These are phyloP conservation scores for Cardamine occulta DNA, from an alignment of 345 rosid species.

Conservation along the genomic window DNA sequence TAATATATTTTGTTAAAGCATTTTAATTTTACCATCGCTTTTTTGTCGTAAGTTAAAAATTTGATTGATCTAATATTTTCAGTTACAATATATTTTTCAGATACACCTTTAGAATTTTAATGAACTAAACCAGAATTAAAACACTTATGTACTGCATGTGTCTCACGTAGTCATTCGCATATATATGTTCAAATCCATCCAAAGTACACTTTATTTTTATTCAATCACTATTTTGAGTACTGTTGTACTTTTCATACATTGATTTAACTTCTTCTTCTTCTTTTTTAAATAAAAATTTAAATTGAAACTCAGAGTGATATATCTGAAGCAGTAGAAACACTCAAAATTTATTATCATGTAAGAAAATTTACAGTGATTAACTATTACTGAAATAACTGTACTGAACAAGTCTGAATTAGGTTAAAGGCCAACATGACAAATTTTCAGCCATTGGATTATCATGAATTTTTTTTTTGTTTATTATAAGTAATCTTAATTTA, in stretches of 20 bases:
- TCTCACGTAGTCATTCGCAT: background rate
- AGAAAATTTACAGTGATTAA: background rate
- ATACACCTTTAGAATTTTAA: background rate
- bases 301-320: background rate
- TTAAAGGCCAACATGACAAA: background rate
- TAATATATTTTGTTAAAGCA: background rate
- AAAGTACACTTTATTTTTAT: slow-evolving; percentile 4
- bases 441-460: background rate
- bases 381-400: background rate
- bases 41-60: background rate
- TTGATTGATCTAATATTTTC: background rate
- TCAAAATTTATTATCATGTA: background rate
- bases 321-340: background rate
- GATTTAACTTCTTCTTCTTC: background rate
- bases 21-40: too few relatives aligned
- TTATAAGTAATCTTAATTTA: background rate
- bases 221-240: slow-evolving; percentile 6
- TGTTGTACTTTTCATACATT: background rate
- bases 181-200: slow-evolving; percentile 14
- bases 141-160: background rate
- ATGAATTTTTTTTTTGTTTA: background rate
- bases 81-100: background rate
- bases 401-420: background rate
- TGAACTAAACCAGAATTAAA: background rate
- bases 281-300: background rate